phyloP scores from a whole-genome alignment of 1,284 basidiomycete species.

The Rhodotorula glutinis region DNA sequence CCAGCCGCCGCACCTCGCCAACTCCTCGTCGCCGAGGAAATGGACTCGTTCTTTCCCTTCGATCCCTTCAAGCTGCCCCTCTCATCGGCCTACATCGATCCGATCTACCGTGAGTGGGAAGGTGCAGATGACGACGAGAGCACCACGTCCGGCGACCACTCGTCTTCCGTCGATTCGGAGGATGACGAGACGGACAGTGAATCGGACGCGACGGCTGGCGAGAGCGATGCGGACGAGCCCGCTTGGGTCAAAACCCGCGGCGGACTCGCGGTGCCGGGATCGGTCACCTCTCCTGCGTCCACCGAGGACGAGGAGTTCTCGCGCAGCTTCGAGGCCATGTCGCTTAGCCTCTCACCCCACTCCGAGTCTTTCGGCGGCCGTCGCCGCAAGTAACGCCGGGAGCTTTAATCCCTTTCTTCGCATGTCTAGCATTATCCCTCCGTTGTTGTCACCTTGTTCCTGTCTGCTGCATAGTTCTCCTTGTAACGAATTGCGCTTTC shows the following conservation, averaged over 20 bases:
- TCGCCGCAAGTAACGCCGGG: neutral
- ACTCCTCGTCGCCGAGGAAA: constrained; percentile 38
- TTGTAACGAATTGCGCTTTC: neutral
- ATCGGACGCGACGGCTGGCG: constrained; percentile 39
- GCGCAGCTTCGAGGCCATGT: constrained; percentile 38
- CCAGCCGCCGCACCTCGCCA: constrained; percentile 14
- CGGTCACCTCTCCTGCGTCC: constrained; percentile 1
- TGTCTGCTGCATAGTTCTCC: too few relatives aligned
- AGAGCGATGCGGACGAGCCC: constrained; percentile 32
- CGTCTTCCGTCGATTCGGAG: constrained; percentile 44
- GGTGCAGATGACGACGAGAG: constrained; percentile 50
- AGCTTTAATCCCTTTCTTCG: neutral
- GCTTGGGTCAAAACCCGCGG: constrained; percentile 17
- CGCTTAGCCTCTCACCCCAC: constrained; percentile 19
- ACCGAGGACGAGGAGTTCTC: constrained; percentile 34
- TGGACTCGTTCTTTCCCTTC: constrained; percentile 97
- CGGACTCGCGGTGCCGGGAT: constrained; percentile 32
- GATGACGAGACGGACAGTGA: constrained; percentile 22
- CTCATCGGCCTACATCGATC: constrained; percentile 52
- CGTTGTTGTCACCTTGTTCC: neutral
- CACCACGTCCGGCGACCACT: constrained; percentile 26
- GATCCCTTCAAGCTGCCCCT: constrained; percentile 88
- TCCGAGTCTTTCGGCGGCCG: constrained; percentile 26
- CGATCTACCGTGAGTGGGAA: constrained; percentile 56
- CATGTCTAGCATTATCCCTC: neutral